Conservation (phyloP, 164 flowering plant species). For the Kalanchoe fedtschenkoi region DNA sequence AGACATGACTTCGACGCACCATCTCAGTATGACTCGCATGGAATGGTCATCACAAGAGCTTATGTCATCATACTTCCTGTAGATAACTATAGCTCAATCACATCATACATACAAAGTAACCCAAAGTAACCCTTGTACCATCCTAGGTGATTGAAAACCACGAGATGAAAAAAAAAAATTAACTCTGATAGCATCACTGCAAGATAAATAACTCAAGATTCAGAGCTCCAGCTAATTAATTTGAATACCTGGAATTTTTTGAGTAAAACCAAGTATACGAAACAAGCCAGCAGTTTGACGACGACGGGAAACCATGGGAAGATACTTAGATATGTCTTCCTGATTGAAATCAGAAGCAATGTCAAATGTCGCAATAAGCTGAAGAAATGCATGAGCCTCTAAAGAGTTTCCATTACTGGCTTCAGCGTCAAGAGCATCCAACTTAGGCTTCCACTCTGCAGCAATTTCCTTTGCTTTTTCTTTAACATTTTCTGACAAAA, state of each 20-base stretch:
- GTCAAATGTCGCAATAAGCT: conserved; percentile 72
- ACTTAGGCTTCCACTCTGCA: conserved; percentile 83
- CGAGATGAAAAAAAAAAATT: not conserved
- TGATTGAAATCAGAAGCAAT: conserved; percentile 65
- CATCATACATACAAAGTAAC: not conserved
- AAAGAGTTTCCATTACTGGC: conserved; percentile 83
- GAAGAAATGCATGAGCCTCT: conserved; percentile 95
- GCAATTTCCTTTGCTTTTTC: conserved; percentile 66
- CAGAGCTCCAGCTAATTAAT: not conserved
- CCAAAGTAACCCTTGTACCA: not conserved
- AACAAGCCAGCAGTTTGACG: conserved; percentile 86
- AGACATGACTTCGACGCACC: too few relatives aligned
- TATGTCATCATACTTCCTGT: too few relatives aligned
- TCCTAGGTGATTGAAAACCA: not conserved
- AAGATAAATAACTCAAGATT: not conserved
- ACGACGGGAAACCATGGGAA: conserved; percentile 89
- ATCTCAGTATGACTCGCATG: too few relatives aligned
- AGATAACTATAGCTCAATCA: not conserved
- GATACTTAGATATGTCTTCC: conserved; percentile 53
- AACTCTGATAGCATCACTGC: not conserved
- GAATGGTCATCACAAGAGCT: too few relatives aligned
- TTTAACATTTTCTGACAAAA: conserved; percentile 51
- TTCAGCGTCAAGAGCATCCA: conserved; percentile 70
- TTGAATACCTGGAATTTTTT: conserved; percentile 78
- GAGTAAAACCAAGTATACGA: conserved; percentile 66